These are phyloP conservation scores for Ganoderma lingzhi DNA, from an alignment of 1,284 basidiomycete species.

Conservation along the genomic window DNA sequence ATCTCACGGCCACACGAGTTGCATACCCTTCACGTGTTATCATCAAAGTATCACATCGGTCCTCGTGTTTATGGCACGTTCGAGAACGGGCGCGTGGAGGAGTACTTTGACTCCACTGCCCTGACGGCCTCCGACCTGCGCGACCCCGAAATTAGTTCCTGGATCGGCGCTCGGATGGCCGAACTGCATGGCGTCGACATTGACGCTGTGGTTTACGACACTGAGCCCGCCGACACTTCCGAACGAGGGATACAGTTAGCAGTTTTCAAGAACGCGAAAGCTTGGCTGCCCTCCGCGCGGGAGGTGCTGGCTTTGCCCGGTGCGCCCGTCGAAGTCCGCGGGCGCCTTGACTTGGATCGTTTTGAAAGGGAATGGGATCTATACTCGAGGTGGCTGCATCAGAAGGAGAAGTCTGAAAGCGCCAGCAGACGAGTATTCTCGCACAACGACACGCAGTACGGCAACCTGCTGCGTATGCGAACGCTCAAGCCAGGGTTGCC, in stretches of 20 bases:
- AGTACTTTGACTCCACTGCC: conserved; percentile 90
- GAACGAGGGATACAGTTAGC: conserved; percentile 64
- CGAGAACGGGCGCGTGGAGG: conserved; percentile 91
- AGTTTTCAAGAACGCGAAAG: conserved; percentile 65
- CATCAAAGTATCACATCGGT: conserved; percentile 87
- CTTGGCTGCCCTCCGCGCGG: conserved; percentile 71
- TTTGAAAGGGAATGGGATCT: conserved; percentile 71
- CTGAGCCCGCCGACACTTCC: conserved; percentile 43
- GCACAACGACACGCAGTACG: conserved; percentile 95
- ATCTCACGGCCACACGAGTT: conserved; percentile 89
- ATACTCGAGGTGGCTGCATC: conserved; percentile 75
- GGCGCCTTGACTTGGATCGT: conserved; percentile 65
- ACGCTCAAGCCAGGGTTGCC: conserved; percentile 60
- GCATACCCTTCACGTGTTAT: conserved; percentile 87
- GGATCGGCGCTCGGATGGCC: conserved; percentile 91
- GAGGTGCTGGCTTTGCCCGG: conserved; percentile 66
- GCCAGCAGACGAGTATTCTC: conserved; percentile 76
- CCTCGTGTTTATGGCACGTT: conserved; percentile 94
- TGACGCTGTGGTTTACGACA: conserved; percentile 62
- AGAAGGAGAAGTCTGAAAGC: conserved; percentile 62
- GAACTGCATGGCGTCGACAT: conserved; percentile 93
- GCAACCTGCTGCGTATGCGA: conserved; percentile 85
- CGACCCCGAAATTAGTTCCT: conserved; percentile 76
- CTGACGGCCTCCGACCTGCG: conserved; percentile 82
- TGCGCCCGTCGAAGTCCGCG: conserved; percentile 51